These are phyloP conservation scores for Petasospora fabianii DNA, from an alignment of 1,139 yeast genomes.

Conservation along the genomic window DNA sequence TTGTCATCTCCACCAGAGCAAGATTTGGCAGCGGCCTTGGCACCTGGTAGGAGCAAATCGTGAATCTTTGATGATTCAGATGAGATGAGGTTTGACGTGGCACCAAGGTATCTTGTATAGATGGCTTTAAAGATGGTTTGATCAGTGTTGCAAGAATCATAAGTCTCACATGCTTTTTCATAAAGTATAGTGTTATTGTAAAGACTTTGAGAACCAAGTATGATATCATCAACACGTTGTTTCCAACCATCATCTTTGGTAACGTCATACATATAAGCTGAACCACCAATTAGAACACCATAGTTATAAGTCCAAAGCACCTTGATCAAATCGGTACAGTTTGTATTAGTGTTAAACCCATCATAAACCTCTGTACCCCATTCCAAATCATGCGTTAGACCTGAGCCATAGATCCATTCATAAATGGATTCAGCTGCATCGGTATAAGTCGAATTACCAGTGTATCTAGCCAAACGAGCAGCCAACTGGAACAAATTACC, in stretches of 20 bases:
- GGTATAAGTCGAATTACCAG: conserved; percentile 57
- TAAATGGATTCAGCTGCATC: conserved; percentile 65
- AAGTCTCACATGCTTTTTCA: conserved; percentile 68
- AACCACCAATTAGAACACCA: conserved; percentile 69
- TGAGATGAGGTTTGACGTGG: conserved; percentile 56
- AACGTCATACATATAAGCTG: conserved; percentile 65
- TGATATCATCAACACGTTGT: conserved; percentile 45
- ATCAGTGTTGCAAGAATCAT: conserved; percentile 61
- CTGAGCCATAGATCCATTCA: conserved; percentile 61
- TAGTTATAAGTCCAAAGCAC: conserved; percentile 77
- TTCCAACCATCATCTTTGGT: conserved; percentile 61
- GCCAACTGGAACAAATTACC: conserved; percentile 76
- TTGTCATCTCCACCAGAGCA: conserved; percentile 59
- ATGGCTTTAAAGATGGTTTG: conserved; percentile 77
- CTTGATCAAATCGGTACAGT: conserved; percentile 52
- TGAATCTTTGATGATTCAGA: conserved; percentile 40
- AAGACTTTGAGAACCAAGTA: conserved; percentile 51
- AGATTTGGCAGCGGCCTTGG: conserved; percentile 52
- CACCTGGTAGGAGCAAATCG: conserved; percentile 44
- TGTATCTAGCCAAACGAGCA: conserved; percentile 73
- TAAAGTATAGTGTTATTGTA: conserved; percentile 49
- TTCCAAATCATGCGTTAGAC: conserved; percentile 41
- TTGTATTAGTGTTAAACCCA: conserved; percentile 59
- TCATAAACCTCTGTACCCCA: conserved; percentile 52
- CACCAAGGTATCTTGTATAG: conserved; percentile 62